Base-by-base conservation (phyloP, 129 eudicot genomes). In the Centella asiatica region DNA sequence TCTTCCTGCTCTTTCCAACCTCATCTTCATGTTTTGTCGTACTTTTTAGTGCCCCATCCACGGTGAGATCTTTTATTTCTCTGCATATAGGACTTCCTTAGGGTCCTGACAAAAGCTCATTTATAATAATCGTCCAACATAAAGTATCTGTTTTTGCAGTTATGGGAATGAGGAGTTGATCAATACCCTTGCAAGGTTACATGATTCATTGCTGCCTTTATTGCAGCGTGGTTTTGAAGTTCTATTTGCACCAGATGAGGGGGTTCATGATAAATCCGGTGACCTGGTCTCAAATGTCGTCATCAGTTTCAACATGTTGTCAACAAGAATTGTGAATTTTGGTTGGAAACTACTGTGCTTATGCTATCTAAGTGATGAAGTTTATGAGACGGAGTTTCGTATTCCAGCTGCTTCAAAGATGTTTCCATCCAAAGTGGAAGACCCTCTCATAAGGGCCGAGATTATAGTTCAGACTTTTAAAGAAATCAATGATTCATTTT, bases 361-460 rank as follows among this genome's bases (percentile, higher is more conserved):
- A 9, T 82, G 96, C 72, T 93, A 84, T 65, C 73, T 93, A 15
- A 75, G 82, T 74, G 95, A 87, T 67, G 99, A 93, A 36, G 65
- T 76, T 32, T 93, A 84, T 67, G 74, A 68, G 45, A 81, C 50
- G 34, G 52, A 65, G 32, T 44, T 51, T 66, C 74, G 76, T 55
- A 53, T 77, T 76, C 96, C 96, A 44, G 80, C 73, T 72, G 72
- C 90, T 51, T 68, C 77, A 44, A 93, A 93, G 71, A 93, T 93
- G 72, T 81, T 93, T 64, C 99, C 99, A 33, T 95, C 96, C 48
- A 85, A 76, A 70, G 99, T 93, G 29, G 96, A 87, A 79, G 96
- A 93, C 65, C 96, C 99, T 58, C 59, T 71, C 8, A 84, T 93
- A 57, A 73, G 99, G 76, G 82, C 92, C 44, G 95, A 93, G 63